These are phyloP conservation scores for Staphylotrichum tortipilum DNA, from an alignment of 495 filamentous ascomycete genomes.

Conservation along the genomic window DNA sequence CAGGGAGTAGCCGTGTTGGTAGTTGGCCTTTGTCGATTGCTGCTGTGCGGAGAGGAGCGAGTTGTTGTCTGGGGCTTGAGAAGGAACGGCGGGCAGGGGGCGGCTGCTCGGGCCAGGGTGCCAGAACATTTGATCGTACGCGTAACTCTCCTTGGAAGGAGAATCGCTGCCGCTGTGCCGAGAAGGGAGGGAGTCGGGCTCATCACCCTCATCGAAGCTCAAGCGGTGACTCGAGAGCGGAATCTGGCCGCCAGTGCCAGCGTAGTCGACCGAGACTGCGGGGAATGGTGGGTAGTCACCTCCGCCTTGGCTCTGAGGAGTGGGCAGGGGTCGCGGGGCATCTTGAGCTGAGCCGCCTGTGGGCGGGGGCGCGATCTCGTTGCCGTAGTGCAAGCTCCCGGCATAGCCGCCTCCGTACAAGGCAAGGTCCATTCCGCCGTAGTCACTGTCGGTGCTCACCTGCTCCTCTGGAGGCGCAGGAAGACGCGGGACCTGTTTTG, in stretches of 20 bases:
- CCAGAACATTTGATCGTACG: slow-evolving; percentile 72
- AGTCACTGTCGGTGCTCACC: slow-evolving; percentile 60
- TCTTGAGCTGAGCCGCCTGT: slow-evolving; percentile 18
- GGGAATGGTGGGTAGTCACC: slow-evolving; percentile 33
- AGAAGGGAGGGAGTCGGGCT: slow-evolving; percentile 48
- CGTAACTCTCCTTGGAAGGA: slow-evolving; percentile 55
- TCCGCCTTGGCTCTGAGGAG: slow-evolving; percentile 31
- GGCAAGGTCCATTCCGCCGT: slow-evolving; percentile 60
- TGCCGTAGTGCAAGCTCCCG: slow-evolving; percentile 64
- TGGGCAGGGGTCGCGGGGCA: slow-evolving; percentile 27
- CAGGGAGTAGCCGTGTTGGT: slow-evolving; percentile 33
- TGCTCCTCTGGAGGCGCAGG: slow-evolving; percentile 36
- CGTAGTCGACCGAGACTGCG: slow-evolving; percentile 53
- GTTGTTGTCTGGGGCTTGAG: slow-evolving; percentile 33
- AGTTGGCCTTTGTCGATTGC: slow-evolving; percentile 20
- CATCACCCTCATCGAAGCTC: slow-evolving; percentile 94
- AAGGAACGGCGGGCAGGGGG: slow-evolving; percentile 74
- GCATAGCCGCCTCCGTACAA: slow-evolving; percentile 68
- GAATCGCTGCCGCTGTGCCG: slow-evolving; percentile 49
- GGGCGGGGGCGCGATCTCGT: slow-evolving; percentile 41
- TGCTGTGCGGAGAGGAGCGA: slow-evolving; percentile 32
- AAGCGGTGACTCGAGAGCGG: slow-evolving; percentile 61
- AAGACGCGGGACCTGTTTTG: slow-evolving; percentile 8
- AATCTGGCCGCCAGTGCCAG: slow-evolving; percentile 75
- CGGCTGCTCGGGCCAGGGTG: slow-evolving; percentile 68